A percentile compares a stretch with the other conserved stretches of the same genome.
phyloP scores from a whole-genome alignment of 768 basidiomycete genomes.

The Gymnopilus dilepis region DNA sequence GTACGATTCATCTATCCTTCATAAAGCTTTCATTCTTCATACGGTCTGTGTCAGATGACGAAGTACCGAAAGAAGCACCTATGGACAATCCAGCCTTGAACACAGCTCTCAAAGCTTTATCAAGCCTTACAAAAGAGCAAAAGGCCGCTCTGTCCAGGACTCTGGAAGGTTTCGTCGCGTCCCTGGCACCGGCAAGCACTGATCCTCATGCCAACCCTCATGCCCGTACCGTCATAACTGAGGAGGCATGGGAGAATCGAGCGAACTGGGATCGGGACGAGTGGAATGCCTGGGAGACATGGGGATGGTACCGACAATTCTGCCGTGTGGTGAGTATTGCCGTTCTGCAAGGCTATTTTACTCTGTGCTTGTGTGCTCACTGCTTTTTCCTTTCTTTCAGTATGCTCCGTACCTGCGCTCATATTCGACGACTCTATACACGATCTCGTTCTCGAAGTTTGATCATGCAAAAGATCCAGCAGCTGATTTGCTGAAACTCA shows the following conservation, averaged over 20 bases:
- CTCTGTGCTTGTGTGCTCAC: neutral
- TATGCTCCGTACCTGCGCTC: slow-evolving; percentile 82
- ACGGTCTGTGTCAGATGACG: slow-evolving; percentile 28
- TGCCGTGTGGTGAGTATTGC: slow-evolving; percentile 68
- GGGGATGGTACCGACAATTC: slow-evolving; percentile 93
- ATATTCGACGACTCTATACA: slow-evolving; percentile 71
- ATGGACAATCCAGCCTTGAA: slow-evolving; percentile 71
- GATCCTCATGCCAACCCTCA: slow-evolving; percentile 54
- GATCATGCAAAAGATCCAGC: slow-evolving; percentile 62
- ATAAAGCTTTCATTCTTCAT: neutral
- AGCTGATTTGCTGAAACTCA: slow-evolving; percentile 62
- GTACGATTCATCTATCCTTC: slow-evolving; percentile 30
- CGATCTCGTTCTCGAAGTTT: slow-evolving; percentile 71
- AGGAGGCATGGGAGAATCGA: slow-evolving; percentile 74
- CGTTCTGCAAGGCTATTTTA: neutral
- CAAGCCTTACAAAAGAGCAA: slow-evolving; percentile 77
- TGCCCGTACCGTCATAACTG: slow-evolving; percentile 61
- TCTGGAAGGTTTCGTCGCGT: slow-evolving; percentile 76
- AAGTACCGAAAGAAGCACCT: slow-evolving; percentile 44
- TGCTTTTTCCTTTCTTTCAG: slow-evolving; percentile 39
- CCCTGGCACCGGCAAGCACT: slow-evolving; percentile 52
- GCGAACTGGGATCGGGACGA: slow-evolving; percentile 71
- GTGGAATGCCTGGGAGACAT: slow-evolving; percentile 87
- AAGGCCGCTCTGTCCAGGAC: slow-evolving; percentile 74
- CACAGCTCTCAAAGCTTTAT: slow-evolving; percentile 75